These are phyloP conservation scores for Oryza rufipogon DNA, from an alignment of 176 grass and related monocot species.

Conservation along the genomic window DNA sequence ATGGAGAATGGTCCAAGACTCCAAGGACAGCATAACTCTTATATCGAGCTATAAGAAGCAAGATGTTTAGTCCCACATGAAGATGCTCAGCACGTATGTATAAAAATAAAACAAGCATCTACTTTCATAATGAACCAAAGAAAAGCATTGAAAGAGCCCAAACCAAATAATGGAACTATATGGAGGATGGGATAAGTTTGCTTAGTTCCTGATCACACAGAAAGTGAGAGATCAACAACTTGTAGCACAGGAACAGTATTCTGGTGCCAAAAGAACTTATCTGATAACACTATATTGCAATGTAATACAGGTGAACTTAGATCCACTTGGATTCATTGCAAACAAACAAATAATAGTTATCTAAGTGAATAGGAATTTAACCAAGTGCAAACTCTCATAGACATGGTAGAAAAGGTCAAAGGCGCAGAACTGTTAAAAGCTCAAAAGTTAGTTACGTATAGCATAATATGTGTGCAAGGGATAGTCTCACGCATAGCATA, in stretches of 20 bases:
- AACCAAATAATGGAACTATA: neutral
- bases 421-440: neutral
- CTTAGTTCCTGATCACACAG: neutral
- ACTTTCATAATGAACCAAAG: neutral
- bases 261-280: neutral
- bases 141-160: neutral
- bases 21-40: neutral
- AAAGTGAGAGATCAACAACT: neutral
- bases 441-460: neutral
- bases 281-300: neutral
- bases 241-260: neutral
- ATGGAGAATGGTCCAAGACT: neutral
- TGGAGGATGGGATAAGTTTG: constrained; percentile 2
- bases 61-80: constrained; percentile 9
- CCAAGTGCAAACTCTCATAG: neutral
- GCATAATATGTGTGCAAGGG: neutral
- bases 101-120: neutral
- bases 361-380: neutral
- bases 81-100: constrained; percentile 3
- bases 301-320: neutral
- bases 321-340: constrained; percentile 16
- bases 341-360: neutral
- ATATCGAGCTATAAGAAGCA: neutral
- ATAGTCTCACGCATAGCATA: neutral
- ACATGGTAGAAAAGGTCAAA: neutral